Conservation (phyloP, 768 basidiomycete species). For the Termitomyces sp. region DNA sequence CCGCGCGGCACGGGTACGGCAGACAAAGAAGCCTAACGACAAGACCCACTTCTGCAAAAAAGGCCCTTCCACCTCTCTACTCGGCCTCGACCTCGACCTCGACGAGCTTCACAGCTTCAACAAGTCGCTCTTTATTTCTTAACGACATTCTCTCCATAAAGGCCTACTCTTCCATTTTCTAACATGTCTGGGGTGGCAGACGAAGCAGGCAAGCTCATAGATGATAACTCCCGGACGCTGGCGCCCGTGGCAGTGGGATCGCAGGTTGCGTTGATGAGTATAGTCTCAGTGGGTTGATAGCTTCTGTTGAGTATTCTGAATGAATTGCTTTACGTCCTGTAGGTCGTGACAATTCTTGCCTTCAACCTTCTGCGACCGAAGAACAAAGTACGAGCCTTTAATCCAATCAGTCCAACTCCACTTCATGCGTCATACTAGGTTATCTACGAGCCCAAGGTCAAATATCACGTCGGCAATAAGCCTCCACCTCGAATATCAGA, state of each 20-base stretch:
- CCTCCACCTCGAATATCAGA: constrained; percentile 78
- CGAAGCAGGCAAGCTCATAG: constrained; percentile 36
- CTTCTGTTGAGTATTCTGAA: constrained; percentile 1
- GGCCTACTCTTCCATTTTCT: constrained; percentile 7
- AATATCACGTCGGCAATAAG: constrained; percentile 80
- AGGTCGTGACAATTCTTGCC: constrained; percentile 64
- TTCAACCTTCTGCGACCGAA: constrained; percentile 87
- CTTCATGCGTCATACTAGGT: constrained; percentile 41
- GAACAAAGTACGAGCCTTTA: constrained; percentile 60
- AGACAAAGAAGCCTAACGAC: constrained; percentile 4
- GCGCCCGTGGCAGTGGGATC: constrained; percentile 76
- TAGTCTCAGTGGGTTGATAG: constrained; percentile 56
- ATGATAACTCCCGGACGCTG: constrained; percentile 56
- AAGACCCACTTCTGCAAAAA: constrained; percentile 1
- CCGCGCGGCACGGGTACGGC: constrained; percentile 1
- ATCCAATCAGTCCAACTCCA: not conserved
- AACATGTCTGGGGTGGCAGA: constrained; percentile 32
- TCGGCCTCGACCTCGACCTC: not conserved
- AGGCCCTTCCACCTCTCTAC: not conserved
- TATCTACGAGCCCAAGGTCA: constrained; percentile 91
- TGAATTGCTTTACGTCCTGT: constrained; percentile 1
- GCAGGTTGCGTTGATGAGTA: constrained; percentile 73
- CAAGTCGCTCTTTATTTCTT: constrained; percentile 10
- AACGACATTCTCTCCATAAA: constrained; percentile 10
- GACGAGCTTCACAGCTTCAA: constrained; percentile 6